These are phyloP conservation scores for Xylaria hypoxylon DNA, from an alignment of 2,329 filamentous ascomycete species.

Conservation along the genomic window DNA sequence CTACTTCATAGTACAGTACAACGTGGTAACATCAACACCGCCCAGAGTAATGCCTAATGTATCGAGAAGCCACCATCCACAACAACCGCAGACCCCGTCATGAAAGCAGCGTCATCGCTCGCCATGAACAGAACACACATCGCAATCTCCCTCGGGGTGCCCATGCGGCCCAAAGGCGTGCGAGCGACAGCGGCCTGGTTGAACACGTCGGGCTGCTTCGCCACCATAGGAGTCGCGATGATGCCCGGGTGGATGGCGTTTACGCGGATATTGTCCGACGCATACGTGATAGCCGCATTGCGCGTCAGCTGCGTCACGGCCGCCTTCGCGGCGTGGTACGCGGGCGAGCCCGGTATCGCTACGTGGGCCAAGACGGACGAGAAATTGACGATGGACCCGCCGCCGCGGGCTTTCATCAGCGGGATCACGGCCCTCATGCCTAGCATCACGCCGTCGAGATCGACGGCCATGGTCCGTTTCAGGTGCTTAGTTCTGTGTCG, in stretches of 20 bases:
- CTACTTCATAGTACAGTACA: too few relatives aligned
- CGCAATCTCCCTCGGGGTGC: background rate
- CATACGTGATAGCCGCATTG: slow-evolving; percentile 13
- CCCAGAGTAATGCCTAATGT: background rate
- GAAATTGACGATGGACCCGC: slow-evolving; percentile 21
- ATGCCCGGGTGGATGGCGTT: slow-evolving; percentile 13
- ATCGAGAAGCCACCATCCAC: slow-evolving; percentile 16
- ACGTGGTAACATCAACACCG: too few relatives aligned
- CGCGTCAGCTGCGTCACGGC: slow-evolving; percentile 19
- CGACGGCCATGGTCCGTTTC: background rate
- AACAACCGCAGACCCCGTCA: slow-evolving; percentile 15
- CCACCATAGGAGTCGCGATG: background rate
- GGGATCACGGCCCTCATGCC: slow-evolving; percentile 17
- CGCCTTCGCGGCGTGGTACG: slow-evolving; percentile 18
- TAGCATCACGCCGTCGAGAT: slow-evolving; percentile 21
- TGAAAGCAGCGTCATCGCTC: slow-evolving; percentile 14
- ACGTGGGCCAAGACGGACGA: background rate
- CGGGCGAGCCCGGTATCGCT: background rate
- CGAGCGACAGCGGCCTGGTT: background rate
- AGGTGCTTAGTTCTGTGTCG: slow-evolving; percentile 1
- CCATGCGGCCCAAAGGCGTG: slow-evolving; percentile 13
- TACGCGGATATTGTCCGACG: slow-evolving; percentile 12
- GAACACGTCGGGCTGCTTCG: slow-evolving; percentile 3
- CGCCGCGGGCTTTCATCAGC: background rate
- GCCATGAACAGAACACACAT: slow-evolving; percentile 26